Base-by-base conservation (phyloP, 441 rosid genomes). In the Eutrema salsugineum region DNA sequence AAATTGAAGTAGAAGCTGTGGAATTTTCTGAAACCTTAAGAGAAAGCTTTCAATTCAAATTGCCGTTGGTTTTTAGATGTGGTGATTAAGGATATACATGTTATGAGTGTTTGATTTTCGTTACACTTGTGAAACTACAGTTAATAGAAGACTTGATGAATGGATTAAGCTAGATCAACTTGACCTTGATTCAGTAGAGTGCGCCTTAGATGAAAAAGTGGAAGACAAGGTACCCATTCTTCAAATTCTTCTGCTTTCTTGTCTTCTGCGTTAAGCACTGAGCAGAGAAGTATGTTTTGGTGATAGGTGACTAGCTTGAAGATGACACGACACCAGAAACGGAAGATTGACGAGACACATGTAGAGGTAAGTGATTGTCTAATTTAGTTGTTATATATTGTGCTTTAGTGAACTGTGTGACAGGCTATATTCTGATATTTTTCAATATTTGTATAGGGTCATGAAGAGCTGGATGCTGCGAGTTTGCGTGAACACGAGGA, bases 391-490 rank as follows among this genome's bases (percentile, higher is more conserved):
- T n/a, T 3, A 3, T 8, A 38, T 43, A 11, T 54, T 44, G 38
- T 27, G 58, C 28, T 32, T 63, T 33, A 30, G 27, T 30, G 78
- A 40, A 28, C 5, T 15, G 6, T 58, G 77, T 30, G 67, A 11
- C 11, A 0, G 36, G 56, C 2, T 54, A n/a, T 55, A 10, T 11
- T 40, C 10, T 44, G 36, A 19, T 60, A 11, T 50, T 42, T 10
- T 66, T 22, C 11, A 19, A n/a, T 58, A 17, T 73, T 40, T 76
- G 5, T 63, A 5, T 51, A 91, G 97, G 99, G 99, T 55, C 99
- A 96, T 63, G 99, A 96, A 81, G 99, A 96, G 85, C 96, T 93
- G 69, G 99, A 96, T 80, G 99, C 99, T 67, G 99, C 99, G 65
- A 96, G 99, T 73, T 84, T 96, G 81, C 97, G 97, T 60, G 99